phyloP scores from a whole-genome alignment of 345 rosid species.

The Microcos paniculata region DNA sequence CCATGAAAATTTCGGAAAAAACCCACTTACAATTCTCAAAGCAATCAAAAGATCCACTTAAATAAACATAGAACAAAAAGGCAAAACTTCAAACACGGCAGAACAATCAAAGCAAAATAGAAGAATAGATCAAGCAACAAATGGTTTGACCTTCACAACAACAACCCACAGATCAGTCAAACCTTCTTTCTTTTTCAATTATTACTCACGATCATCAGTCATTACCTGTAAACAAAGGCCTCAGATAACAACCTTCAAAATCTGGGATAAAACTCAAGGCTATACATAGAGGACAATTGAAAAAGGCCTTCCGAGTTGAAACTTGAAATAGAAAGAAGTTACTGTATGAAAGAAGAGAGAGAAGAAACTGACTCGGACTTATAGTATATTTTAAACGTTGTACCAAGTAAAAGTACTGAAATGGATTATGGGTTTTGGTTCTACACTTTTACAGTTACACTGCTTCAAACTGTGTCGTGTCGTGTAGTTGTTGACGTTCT shows the following conservation, averaged over 20 bases:
- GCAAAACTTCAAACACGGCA: not conserved
- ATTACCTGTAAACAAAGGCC: slow-evolving; percentile 11
- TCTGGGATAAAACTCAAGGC: not conserved
- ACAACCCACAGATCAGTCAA: not conserved
- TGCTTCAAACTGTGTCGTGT: not conserved
- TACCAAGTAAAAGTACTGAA: not conserved
- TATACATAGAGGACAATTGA: not conserved
- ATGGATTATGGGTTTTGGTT: not conserved
- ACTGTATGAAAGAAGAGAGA: not conserved
- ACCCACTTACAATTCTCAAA: slow-evolving; percentile 7
- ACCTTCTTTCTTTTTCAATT: not conserved
- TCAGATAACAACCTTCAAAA: not conserved
- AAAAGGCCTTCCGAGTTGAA: not conserved
- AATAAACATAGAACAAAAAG: not conserved
- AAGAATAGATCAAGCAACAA: not conserved
- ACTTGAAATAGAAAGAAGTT: not conserved
- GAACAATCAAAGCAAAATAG: not conserved
- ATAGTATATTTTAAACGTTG: not conserved
- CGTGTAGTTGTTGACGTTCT: not conserved
- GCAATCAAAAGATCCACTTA: not conserved
- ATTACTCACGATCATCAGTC: not conserved
- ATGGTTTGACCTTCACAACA: not conserved
- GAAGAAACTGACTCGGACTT: not conserved
- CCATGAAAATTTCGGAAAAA: not conserved
- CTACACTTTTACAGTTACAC: too few relatives aligned